Conservation (phyloP, 148 eudicot species). For the Cornus florida region DNA sequence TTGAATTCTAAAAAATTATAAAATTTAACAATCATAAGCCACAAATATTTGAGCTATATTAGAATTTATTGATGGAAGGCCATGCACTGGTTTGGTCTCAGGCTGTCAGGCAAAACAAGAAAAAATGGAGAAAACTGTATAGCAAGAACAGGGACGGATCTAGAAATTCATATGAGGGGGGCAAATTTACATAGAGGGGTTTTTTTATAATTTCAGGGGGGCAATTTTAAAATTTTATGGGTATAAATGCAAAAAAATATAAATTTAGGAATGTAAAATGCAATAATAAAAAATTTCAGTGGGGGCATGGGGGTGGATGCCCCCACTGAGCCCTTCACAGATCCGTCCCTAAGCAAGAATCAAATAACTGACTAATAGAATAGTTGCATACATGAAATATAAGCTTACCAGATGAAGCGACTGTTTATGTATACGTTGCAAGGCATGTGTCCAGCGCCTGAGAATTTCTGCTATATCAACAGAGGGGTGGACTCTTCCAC, state of each 20-base stretch:
- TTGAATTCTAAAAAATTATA: no score
- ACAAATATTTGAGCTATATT: background rate
- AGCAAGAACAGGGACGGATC: background rate
- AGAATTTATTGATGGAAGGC: background rate
- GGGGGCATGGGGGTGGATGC: no score
- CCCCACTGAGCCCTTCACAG: no score
- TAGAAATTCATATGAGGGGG: no score
- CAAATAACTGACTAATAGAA: background rate
- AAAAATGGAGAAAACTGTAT: background rate
- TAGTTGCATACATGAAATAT: constrained; percentile 1
- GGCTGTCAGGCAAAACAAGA: background rate
- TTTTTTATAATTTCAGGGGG: no score
- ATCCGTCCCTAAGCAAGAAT: background rate
- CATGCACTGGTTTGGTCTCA: background rate
- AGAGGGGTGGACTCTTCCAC: constrained; percentile 71
- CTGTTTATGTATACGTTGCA: constrained; percentile 95
- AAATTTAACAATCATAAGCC: background rate
- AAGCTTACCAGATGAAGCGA: constrained; percentile 83
- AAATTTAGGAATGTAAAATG: no score
- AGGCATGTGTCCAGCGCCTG: constrained; percentile 98
- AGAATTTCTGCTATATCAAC: constrained; percentile 97
- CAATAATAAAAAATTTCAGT: no score
- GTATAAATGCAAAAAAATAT: no score
- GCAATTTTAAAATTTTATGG: no score
- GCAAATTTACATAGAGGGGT: no score